A percentile compares a stretch with the other conserved stretches of the same genome.
Conservation (phyloP, 2,329 filamentous ascomycete genomes). For the Pseudocercospora crystallina region DNA sequence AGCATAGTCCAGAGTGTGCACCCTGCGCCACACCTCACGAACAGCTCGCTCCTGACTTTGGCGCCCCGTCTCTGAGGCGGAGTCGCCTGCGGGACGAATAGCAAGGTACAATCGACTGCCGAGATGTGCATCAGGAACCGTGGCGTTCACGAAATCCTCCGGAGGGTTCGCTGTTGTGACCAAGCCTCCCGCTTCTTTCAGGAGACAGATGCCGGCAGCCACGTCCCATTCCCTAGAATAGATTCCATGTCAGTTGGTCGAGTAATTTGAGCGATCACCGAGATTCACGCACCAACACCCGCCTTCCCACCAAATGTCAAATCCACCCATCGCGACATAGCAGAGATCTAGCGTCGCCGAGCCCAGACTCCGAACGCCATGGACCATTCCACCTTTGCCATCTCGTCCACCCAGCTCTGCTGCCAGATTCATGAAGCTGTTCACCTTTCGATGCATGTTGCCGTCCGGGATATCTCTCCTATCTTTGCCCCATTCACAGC, state of each 20-base stretch:
- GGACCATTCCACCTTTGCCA: slow-evolving; percentile 75
- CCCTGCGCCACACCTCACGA: slow-evolving; percentile 70
- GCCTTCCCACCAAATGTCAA: slow-evolving; percentile 83
- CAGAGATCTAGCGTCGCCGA: slow-evolving; percentile 73
- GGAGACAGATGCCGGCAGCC: slow-evolving; percentile 70
- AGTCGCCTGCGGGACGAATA: slow-evolving; percentile 67
- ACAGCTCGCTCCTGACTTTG: slow-evolving; percentile 69
- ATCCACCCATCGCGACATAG: slow-evolving; percentile 69
- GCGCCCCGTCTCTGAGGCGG: slow-evolving; percentile 60
- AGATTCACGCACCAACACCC: slow-evolving; percentile 43
- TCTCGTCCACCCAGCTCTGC: slow-evolving; percentile 61
- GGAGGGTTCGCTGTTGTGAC: slow-evolving; percentile 74
- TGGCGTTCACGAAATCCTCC: slow-evolving; percentile 53
- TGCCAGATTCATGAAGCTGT: slow-evolving; percentile 75
- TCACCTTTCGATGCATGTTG: slow-evolving; percentile 69
- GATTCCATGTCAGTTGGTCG: slow-evolving; percentile 9
- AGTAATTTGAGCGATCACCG: background rate
- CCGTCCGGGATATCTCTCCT: slow-evolving; percentile 64
- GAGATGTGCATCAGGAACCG: slow-evolving; percentile 60
- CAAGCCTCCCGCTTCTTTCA: slow-evolving; percentile 71
- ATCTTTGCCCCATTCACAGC: slow-evolving; percentile 71
- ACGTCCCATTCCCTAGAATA: slow-evolving; percentile 69
- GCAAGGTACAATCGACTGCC: slow-evolving; percentile 71
- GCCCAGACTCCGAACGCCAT: slow-evolving; percentile 70
- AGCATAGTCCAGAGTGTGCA: slow-evolving; percentile 64